Evolutionary conservation across 352 stramenopile species (phyloP).

Genomic region (Pythium monospermum): DNA sequence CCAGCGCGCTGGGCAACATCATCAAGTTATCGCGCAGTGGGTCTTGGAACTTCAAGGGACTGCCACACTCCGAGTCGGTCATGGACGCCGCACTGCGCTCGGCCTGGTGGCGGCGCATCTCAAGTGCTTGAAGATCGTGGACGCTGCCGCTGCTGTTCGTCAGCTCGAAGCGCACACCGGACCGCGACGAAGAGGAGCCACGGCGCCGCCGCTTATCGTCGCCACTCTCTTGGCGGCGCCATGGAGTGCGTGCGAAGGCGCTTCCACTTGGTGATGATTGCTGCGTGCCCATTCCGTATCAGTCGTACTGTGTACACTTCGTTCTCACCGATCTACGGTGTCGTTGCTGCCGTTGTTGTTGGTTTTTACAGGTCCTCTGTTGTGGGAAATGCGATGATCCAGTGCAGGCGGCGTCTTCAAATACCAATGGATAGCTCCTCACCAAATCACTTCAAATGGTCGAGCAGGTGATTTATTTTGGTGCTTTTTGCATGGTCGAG

Average conservation of each 20-base stretch:
- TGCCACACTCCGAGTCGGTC: slow-evolving; percentile 4
- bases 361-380: neutral
- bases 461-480: neutral
- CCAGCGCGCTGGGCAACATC: slow-evolving; percentile 50
- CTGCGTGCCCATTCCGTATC: slow-evolving; percentile 17
- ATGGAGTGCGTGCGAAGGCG: slow-evolving; percentile 1
- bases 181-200: neutral
- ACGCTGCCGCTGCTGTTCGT: too few species aligned
- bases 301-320: too few species aligned
- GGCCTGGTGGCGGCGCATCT: slow-evolving; percentile 5
- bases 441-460: too few species aligned
- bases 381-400: neutral
- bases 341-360: neutral
- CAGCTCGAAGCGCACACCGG: neutral
- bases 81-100: slow-evolving; percentile 16
- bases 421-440: too few species aligned
- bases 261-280: slow-evolving; percentile 9
- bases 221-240: neutral
- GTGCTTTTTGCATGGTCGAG: neutral
- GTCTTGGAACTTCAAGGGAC: slow-evolving; percentile 21
- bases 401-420: neutral
- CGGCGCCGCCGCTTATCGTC: neutral
- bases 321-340: too few species aligned
- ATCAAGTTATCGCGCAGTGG: slow-evolving; percentile 34
- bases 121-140: slow-evolving; percentile 12